Evolutionary conservation across 495 filamentous ascomycete genomes (phyloP).

Genomic region (Collariella sp.): DNA sequence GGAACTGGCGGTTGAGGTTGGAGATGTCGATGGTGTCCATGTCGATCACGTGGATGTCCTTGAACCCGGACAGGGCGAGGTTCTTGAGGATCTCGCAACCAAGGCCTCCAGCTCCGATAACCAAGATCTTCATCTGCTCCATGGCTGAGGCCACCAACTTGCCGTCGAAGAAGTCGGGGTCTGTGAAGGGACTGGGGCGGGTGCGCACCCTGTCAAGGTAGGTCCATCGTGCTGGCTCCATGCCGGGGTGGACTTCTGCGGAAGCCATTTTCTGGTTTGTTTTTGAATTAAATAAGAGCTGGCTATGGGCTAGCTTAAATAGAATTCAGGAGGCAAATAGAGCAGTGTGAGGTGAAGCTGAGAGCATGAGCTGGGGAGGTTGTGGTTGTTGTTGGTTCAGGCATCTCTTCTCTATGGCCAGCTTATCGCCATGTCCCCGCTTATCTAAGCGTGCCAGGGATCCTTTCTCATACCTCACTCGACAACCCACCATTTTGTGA

Average conservation of each 20-base stretch:
- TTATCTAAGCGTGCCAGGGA: too few species aligned
- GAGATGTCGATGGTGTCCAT: conserved; percentile 99
- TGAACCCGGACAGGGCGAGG: conserved; percentile 89
- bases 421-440: too few species aligned
- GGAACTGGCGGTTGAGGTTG: conserved; percentile 95
- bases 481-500: too few species aligned
- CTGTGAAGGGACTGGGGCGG: conserved; percentile 69
- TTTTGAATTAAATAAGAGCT: too few species aligned
- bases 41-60: conserved; percentile 96
- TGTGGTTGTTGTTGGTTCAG: too few species aligned
- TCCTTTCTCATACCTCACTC: too few species aligned
- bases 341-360: too few species aligned
- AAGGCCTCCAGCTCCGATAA: conserved; percentile 75
- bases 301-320: too few species aligned
- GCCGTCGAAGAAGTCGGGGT: conserved; percentile 58
- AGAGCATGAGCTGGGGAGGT: too few species aligned
- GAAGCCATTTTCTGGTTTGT: conserved; percentile 17
- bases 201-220: conserved; percentile 71
- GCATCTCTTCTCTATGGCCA: too few species aligned
- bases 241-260: conserved; percentile 17
- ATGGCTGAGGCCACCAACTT: conserved; percentile 53
- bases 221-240: conserved; percentile 40
- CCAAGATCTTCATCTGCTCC: conserved; percentile 34
- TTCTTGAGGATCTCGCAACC: conserved; percentile 98
- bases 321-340: too few species aligned